Base-by-base conservation (phyloP, 78 protist genomes). In the Diacronema lutheri region DNA sequence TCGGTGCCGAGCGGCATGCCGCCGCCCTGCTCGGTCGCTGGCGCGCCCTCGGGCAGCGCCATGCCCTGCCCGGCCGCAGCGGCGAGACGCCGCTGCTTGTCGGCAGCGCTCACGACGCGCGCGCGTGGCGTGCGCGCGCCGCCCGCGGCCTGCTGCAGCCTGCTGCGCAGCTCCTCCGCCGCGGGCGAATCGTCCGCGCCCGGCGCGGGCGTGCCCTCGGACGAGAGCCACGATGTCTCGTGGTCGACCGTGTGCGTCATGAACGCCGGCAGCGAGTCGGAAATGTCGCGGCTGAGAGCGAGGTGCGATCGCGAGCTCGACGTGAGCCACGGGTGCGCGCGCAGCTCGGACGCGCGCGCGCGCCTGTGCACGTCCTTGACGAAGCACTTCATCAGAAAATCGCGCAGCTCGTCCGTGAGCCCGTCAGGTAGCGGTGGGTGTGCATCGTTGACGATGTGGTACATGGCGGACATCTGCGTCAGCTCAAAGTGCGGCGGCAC, bases 401-500 rank as follows among this genome's bases (percentile, higher is more conserved):
- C 0, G 31, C 16, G 50, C 71, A 46, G 31, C 11, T 38, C 40
- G 65, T 38, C 83, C 46, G 83, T 0, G 26, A 20, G 50, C n/a
- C 16, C 65, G 14, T 31, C 21, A 23, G 81, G 81, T 4, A 76
- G 38, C 25, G 81, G 81, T 21, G 81, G 81, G 40, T 31, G 21
- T 21, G 11, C 7, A 21, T 29, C 64, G 29, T 26, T 69, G 61
- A 46, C 85, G 38, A 81, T 81, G 61, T 58, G 85, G 74, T 69
- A 81, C 33, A 81, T 57, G 26, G 85, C 85, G 14, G 62, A 20
- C 13, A 81, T 23, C 31, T 60, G 85, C 60, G 21, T 1, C 55
- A 89, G 82, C 14, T 83, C 50, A 44, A 19, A 56, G 78, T 82
- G 65, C 23, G 87, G 90, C 56, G 83, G 87, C 83, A 55, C 73